These are phyloP conservation scores for Saturnispora galanensis DNA, from an alignment of 805 yeast species.

Conservation along the genomic window DNA sequence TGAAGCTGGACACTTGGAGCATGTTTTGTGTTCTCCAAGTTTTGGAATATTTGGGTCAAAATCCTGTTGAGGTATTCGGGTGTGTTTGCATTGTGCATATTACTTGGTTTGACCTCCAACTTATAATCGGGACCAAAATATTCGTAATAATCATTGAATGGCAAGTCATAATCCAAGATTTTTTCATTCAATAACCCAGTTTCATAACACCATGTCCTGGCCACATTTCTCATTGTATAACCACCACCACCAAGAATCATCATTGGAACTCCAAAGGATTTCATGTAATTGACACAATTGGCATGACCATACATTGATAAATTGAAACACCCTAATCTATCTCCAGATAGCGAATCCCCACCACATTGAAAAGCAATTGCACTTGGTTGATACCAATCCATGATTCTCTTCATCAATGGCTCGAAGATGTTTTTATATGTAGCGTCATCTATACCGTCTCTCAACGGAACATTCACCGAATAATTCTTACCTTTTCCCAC, in stretches of 20 bases:
- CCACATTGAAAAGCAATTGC: constrained; percentile 98
- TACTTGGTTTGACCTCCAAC: constrained; percentile 87
- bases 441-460: constrained; percentile 92
- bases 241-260: constrained; percentile 98
- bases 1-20: constrained; percentile 97
- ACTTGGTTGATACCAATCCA: constrained; percentile 88
- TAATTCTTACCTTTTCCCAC: constrained; percentile 78
- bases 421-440: constrained; percentile 79
- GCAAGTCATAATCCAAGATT: constrained; percentile 64
- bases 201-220: constrained; percentile 92
- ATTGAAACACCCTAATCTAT: constrained; percentile 91
- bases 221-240: constrained; percentile 93
- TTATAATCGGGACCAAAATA: constrained; percentile 96
- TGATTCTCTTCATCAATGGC: constrained; percentile 68
- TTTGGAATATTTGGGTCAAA: constrained; percentile 62
- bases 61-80: constrained; percentile 87
- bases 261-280: constrained; percentile 77
- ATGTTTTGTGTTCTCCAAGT: constrained; percentile 81
- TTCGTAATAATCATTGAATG: constrained; percentile 93
- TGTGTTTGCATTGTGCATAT: constrained; percentile 93
- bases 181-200: constrained; percentile 81
- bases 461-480: constrained; percentile 74
- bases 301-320: constrained; percentile 92
- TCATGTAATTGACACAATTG: constrained; percentile 84
- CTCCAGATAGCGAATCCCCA: constrained; percentile 94